Base-by-base conservation (phyloP, 371 early-diverging fungal genomes). In the Mucor piriformis region DNA sequence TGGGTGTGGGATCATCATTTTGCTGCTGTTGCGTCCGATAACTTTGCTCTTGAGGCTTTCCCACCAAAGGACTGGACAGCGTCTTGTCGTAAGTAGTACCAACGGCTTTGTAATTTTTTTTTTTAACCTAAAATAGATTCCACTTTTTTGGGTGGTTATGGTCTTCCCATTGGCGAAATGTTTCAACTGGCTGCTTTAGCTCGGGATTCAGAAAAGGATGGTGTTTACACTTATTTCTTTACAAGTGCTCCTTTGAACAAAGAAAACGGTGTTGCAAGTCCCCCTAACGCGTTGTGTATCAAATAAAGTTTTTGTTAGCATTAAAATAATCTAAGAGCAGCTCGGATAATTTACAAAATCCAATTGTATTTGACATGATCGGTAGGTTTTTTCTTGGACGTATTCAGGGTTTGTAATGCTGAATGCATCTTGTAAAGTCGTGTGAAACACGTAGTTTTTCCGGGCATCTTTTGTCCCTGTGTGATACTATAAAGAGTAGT, bases 1-100 rank as follows among this genome's bases (percentile, higher is more conserved):
- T 79, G 76, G 76, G 43, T 79, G 13, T 79, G 79, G 79, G 57
- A 79, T 25, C 64, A 75, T 38, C 79, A 73, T 38, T 76, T 79
- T 64, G 63, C 76, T 8, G 74, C 79, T 8, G 72, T 79, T 21
- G 74, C 64, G 21, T 59, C 66, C 18, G 79, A 79, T 50, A 57
- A 59, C 12, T 57, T 64, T 18, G 56, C 74, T 0, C 69, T 76
- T 50, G 79, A 79, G 61, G 76, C 74, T 21, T 79, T 61, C 32
- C 79, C 79, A 20, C 50, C 58, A 11, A 60, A 32, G 10, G 57
- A 56, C 10, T 66, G 66, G 56, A n/a, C n/a, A 11, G 37, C 33
- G 4, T 60, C 66, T 21, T 63, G 69, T 23, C 73, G 73, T 69
- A 63, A 65, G 67, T 63, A 10, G 3, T n/a, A 18, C 32, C 8